Base-by-base conservation (phyloP, 371 early-diverging fungal genomes). In the Entomophthora muscae region DNA sequence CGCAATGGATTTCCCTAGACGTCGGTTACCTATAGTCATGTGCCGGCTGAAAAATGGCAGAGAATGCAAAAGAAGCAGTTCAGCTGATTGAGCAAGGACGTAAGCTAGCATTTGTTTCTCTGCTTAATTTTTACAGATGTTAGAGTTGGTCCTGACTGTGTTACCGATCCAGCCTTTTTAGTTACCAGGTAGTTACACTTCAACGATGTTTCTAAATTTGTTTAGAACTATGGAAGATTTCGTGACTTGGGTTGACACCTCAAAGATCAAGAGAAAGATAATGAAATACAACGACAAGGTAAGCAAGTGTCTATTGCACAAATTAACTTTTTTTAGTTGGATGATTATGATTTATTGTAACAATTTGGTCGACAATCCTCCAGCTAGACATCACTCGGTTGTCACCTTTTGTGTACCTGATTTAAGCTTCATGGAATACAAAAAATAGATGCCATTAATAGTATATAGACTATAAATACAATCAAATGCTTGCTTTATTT, bases 221-320 rank as follows among this genome's bases (percentile, higher is more conserved):
- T 74, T 67, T 66, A 76, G 92, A 32, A 87, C 84, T 53, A 89
- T 97, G 90, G 99, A 98, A 71, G 98, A 98, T 76, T 98, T 89
- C 79, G 90, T 99, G 3, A 94, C 96, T 2, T 99, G 99, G 99
- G 94, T 91, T 12, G 95, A 98, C 69, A 86, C 90, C 28, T 93
- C 94, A 67, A 94, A 93, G 83, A 95, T 98, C 72, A 97, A 93
- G 81, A 79, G 90, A 70, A 97, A 96, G 88, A 94, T 99, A 68
- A 82, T 91, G 73, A 95, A 93, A 72, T 95, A 93, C 80, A 91
- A 92, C 76, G 95, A 93, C 79, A 91, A 91, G 82, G 88, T 93
- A 72, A n/a, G n/a, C n/a, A n/a, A n/a, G n/a, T n/a, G n/a, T n/a
- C n/a, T n/a, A n/a, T n/a, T n/a, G n/a, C n/a, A n/a, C n/a, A n/a